A percentile compares a stretch with the other conserved stretches of the same genome.
phyloP scores from a whole-genome alignment of 129 eudicot species.

The Flaveria brownii region DNA sequence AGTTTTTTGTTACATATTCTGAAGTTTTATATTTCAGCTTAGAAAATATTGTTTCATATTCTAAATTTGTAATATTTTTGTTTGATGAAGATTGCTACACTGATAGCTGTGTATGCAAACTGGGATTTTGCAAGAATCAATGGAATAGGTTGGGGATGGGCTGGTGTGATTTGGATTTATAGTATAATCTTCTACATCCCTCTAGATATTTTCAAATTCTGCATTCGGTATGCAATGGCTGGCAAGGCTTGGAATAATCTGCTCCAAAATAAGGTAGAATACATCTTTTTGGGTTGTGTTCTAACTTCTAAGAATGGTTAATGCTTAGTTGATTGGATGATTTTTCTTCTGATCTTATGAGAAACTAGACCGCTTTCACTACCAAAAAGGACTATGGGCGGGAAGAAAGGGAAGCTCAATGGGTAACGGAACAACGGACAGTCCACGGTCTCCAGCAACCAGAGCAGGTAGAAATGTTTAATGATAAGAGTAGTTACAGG shows the following conservation, averaged over 20 bases:
- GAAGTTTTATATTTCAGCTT: slow-evolving; percentile 7
- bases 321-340: slow-evolving; percentile 15
- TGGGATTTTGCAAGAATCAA: slow-evolving; percentile 75
- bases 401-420: slow-evolving; percentile 86
- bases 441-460: slow-evolving; percentile 65
- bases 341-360: slow-evolving; percentile 23
- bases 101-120: slow-evolving; percentile 83
- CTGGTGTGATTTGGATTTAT: slow-evolving; percentile 81
- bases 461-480: slow-evolving; percentile 42
- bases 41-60: slow-evolving; percentile 7
- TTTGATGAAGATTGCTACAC: slow-evolving; percentile 60
- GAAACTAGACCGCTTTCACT: slow-evolving; percentile 66
- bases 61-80: slow-evolving; percentile 9
- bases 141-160: slow-evolving; percentile 97
- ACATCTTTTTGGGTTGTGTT: not conserved
- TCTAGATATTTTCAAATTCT: slow-evolving; percentile 67
- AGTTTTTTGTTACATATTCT: slow-evolving; percentile 17
- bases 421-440: slow-evolving; percentile 81
- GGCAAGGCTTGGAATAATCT: slow-evolving; percentile 76
- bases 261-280: slow-evolving; percentile 62
- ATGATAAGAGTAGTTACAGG: slow-evolving; percentile 53
- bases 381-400: slow-evolving; percentile 69
- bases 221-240: slow-evolving; percentile 53
- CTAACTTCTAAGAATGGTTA: not conserved
- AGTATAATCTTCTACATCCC: slow-evolving; percentile 65